A percentile compares a stretch with the other conserved stretches of the same genome.
Evolutionary conservation across 352 stramenopile genomes (phyloP).

Genomic region (Pythium inflatum): DNA sequence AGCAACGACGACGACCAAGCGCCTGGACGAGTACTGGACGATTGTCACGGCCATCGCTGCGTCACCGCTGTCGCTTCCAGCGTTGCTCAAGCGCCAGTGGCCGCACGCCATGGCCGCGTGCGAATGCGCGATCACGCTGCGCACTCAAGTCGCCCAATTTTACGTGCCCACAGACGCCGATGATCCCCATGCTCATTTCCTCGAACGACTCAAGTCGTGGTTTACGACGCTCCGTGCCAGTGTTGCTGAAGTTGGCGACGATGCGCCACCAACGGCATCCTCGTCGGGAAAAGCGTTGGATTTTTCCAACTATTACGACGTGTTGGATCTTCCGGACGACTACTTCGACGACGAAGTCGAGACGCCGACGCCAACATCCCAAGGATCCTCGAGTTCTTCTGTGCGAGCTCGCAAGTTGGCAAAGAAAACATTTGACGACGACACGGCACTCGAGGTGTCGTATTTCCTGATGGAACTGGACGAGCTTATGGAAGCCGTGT

Average conservation of each 20-base stretch:
- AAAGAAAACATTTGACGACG: slow-evolving; percentile 36
- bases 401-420: too few relatives aligned
- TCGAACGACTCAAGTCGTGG: neutral
- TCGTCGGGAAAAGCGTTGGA: too few relatives aligned
- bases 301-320: slow-evolving; percentile 13
- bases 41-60: neutral
- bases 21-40: neutral
- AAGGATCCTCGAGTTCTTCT: slow-evolving; percentile 10
- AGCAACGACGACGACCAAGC: too few relatives aligned
- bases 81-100: too few relatives aligned
- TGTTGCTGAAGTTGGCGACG: too few relatives aligned
- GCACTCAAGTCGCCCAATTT: neutral
- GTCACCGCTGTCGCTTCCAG: too few relatives aligned
- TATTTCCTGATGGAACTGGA: slow-evolving; percentile 42
- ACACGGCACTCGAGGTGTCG: slow-evolving; percentile 31
- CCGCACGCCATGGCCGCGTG: neutral
- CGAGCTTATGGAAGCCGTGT: slow-evolving; percentile 25
- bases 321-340: slow-evolving; percentile 2
- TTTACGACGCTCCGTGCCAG: neutral
- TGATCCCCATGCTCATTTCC: slow-evolving; percentile 12
- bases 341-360: neutral
- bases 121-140: neutral
- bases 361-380: too few relatives aligned
- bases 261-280: too few relatives aligned
- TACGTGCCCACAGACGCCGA: neutral